Percentiles rank a stretch among this genome's conserved stretches.
These are phyloP conservation scores for Aspergillus sp. DNA, from an alignment of 2,329 filamentous ascomycete species.

Conservation along the genomic window DNA sequence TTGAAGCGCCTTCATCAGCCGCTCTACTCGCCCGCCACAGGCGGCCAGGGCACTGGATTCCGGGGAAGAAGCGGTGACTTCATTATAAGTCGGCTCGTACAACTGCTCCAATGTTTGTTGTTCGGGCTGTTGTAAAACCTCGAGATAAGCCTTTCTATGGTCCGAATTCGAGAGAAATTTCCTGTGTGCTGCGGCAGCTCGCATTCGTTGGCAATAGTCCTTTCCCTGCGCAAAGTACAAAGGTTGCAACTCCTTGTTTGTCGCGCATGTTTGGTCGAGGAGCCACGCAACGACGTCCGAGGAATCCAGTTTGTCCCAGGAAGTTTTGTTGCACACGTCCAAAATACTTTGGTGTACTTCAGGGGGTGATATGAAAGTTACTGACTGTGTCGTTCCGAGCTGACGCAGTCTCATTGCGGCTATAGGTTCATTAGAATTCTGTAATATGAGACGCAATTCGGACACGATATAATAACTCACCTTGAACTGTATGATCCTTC, in stretches of 20 bases:
- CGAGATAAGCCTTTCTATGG: conserved; percentile 44
- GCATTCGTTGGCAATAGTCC: conserved; percentile 59
- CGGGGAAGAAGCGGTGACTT: conserved; percentile 4
- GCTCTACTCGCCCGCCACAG: conserved; percentile 27
- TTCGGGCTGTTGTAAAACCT: conserved; percentile 53
- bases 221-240: conserved; percentile 61
- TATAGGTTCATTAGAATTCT: conserved; percentile 20
- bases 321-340: conserved; percentile 41
- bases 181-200: conserved; percentile 48
- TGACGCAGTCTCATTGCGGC: conserved; percentile 67
- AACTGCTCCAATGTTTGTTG: conserved; percentile 58
- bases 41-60: conserved; percentile 10
- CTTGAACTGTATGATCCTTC: conserved; percentile 63
- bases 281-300: conserved; percentile 61
- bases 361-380: conserved; percentile 56
- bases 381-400: conserved; percentile 56
- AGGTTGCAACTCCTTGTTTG: conserved; percentile 59
- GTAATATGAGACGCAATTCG: background rate
- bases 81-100: conserved; percentile 46
- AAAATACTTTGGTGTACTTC: conserved; percentile 64
- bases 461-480: conserved; percentile 29
- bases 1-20: conserved; percentile 36
- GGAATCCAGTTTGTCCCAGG: conserved; percentile 41
- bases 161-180: conserved; percentile 39
- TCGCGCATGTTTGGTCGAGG: conserved; percentile 62